A percentile compares a stretch with the other conserved stretches of the same genome.
Evolutionary conservation across 2,329 filamentous ascomycete species (phyloP).

Genomic region (Penicillium sp.): DNA sequence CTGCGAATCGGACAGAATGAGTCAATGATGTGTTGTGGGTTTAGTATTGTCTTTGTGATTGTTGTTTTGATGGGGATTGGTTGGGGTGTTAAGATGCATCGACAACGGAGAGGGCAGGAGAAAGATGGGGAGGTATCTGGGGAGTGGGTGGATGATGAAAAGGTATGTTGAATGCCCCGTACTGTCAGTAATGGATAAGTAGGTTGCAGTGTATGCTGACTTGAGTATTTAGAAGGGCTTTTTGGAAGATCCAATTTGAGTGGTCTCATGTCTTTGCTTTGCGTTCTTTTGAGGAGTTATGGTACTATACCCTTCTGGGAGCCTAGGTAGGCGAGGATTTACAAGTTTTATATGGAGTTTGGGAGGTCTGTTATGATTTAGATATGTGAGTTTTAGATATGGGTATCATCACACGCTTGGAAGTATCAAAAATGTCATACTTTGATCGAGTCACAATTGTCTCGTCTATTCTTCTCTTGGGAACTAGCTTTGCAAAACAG

Average conservation of each 20-base stretch:
- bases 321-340: background rate
- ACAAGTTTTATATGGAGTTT: background rate
- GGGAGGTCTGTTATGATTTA: background rate
- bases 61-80: background rate
- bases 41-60: background rate
- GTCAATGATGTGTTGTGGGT: background rate
- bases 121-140: background rate
- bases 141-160: background rate
- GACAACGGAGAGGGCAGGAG: background rate
- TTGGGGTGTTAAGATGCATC: background rate
- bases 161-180: background rate
- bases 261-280: background rate
- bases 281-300: background rate
- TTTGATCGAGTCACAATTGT: too few species aligned
- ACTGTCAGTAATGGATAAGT: background rate
- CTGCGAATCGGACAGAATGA: background rate
- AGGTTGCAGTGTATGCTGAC: background rate
- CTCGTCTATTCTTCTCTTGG: too few species aligned
- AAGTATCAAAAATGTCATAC: too few species aligned
- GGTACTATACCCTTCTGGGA: background rate
- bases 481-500: too few species aligned
- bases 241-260: background rate
- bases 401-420: too few species aligned
- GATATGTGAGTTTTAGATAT: background rate
- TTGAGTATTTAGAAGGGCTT: background rate